phyloP scores from a whole-genome alignment of 2,329 filamentous ascomycete species.

The Zymoseptoria passerinii region DNA sequence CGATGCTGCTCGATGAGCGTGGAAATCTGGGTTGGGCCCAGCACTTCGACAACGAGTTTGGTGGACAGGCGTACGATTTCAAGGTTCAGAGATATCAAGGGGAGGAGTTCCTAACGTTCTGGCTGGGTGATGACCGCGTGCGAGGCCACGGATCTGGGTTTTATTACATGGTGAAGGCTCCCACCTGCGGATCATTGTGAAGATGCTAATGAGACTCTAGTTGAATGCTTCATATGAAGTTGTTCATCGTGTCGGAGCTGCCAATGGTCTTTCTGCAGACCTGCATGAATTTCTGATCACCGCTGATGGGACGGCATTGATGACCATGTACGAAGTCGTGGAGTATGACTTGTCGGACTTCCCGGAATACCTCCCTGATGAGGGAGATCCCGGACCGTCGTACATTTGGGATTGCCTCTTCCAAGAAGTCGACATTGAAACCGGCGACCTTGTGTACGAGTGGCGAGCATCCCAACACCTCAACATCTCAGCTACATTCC shows the following conservation, averaged over 20 bases:
- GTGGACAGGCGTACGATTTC: conserved; percentile 30
- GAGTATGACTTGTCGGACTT: conserved; percentile 18
- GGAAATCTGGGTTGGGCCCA: conserved; percentile 27
- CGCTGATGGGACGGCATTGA: conserved; percentile 34
- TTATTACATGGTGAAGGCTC: conserved; percentile 26
- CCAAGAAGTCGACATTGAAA: conserved; percentile 41
- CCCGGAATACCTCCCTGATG: conserved; percentile 15
- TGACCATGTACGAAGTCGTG: conserved; percentile 34
- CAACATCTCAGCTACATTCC: conserved; percentile 23
- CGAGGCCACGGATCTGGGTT: conserved; percentile 28
- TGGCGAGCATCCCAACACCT: conserved; percentile 42
- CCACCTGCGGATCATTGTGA: neutral
- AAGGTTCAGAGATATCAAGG: conserved; percentile 30
- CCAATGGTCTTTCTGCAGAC: conserved; percentile 30
- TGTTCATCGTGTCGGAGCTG: conserved; percentile 34
- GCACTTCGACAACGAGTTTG: conserved; percentile 26
- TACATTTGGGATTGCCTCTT: conserved; percentile 37
- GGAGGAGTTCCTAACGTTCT: conserved; percentile 33
- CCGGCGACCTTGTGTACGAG: conserved; percentile 37
- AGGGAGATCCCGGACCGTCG: conserved; percentile 12
- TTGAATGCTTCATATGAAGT: conserved; percentile 33
- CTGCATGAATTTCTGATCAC: conserved; percentile 41
- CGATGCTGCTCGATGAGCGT: conserved; percentile 26
- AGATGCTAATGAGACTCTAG: conserved; percentile 10
- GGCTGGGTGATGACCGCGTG: conserved; percentile 32